A percentile compares a stretch with the other conserved stretches of the same genome.
Evolutionary conservation across 2,329 filamentous ascomycete genomes (phyloP).

Genomic region (Xylaria sp.): DNA sequence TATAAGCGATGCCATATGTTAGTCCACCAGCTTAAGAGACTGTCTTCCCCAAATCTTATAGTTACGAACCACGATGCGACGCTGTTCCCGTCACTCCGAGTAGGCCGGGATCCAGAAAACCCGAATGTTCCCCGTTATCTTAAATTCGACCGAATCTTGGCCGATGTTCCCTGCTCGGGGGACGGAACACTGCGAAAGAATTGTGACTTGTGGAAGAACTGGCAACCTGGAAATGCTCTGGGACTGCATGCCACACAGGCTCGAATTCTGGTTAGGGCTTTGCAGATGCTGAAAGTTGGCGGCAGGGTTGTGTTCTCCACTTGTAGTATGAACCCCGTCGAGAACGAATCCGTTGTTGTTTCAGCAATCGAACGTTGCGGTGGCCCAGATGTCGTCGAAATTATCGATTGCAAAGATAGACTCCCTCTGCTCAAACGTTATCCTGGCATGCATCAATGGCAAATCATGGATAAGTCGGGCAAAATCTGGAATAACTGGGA

Average conservation of each 20-base stretch:
- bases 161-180: constrained; percentile 95
- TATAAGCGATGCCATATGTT: constrained; percentile 97
- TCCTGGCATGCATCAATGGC: constrained; percentile 81
- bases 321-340: constrained; percentile 97
- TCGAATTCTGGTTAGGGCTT: constrained; percentile 85
- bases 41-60: constrained; percentile 94
- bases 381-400: constrained; percentile 77
- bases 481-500: constrained; percentile 82
- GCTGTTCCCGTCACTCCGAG: constrained; percentile 88
- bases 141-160: constrained; percentile 95
- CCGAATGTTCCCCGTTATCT: constrained; percentile 71
- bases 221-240: constrained; percentile 84
- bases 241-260: constrained; percentile 87
- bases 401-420: constrained; percentile 81
- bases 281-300: constrained; percentile 95
- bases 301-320: constrained; percentile 97
- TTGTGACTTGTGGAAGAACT: constrained; percentile 90
- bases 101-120: constrained; percentile 66
- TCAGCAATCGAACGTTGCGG: constrained; percentile 90
- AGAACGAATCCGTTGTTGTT: constrained; percentile 92
- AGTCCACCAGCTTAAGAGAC: constrained; percentile 94
- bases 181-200: constrained; percentile 96
- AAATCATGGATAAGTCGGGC: constrained; percentile 85
- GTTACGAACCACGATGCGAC: constrained; percentile 98
- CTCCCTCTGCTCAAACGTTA: constrained; percentile 78